Evolutionary conservation across 2,329 filamentous ascomycete species (phyloP).

Genomic region (Triangularia verruculosa): DNA sequence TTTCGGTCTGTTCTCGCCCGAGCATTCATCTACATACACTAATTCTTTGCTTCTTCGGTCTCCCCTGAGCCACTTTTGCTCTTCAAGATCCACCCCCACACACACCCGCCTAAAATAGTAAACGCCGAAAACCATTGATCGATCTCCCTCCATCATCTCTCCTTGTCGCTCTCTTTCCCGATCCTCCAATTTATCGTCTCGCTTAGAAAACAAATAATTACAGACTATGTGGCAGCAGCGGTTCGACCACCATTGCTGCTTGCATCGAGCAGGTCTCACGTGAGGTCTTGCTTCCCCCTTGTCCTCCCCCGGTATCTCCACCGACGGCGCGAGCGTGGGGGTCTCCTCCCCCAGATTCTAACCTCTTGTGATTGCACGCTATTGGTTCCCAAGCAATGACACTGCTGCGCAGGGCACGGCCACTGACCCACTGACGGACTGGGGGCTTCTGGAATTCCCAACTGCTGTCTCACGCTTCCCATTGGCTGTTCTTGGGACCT

Average conservation of each 20-base stretch:
- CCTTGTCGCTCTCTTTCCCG: neutral
- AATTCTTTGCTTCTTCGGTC: neutral
- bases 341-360: neutral
- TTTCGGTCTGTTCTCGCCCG: neutral
- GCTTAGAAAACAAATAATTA: neutral
- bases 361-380: neutral
- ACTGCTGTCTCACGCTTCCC: neutral
- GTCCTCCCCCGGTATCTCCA: neutral
- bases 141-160: neutral
- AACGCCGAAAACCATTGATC: neutral
- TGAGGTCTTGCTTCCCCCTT: neutral
- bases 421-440: neutral
- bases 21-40: too few relatives aligned
- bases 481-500: neutral
- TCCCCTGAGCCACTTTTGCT: neutral
- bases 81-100: neutral
- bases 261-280: constrained; percentile 3
- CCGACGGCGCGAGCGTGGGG: neutral
- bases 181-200: too few relatives aligned
- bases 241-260: neutral
- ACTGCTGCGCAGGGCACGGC: neutral
- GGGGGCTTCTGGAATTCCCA: neutral
- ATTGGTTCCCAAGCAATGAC: neutral
- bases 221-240: neutral
- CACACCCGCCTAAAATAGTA: too few relatives aligned